Evolutionary conservation across 208 protist genomes (phyloP), one percentile per base, ranked within the genome.

Genomic region (Trypanosoma caninum): DNA sequence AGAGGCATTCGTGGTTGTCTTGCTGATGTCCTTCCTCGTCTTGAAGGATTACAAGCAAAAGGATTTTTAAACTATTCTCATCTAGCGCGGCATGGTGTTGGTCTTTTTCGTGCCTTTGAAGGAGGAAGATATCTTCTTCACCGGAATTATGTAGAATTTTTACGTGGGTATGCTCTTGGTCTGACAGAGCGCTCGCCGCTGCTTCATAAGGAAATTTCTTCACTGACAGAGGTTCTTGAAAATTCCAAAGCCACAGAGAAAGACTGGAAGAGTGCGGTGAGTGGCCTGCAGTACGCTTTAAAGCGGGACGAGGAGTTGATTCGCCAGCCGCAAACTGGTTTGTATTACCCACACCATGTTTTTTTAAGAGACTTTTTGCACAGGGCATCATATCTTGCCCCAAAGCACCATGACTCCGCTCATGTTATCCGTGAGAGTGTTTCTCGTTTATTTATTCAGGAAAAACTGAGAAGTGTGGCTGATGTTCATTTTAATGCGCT

Each of bases 401-500:
- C 48, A 13, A 59, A 30, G 47, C 34, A 53, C 20, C 59, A 69
- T 20, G 82, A 92, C 72, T 82, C 82, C 2, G 84, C 88, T 9
- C 76, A 85, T 51, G 52, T 94, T 28, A 79, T 91, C 55, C 84
- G 80, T 18, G 81, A 94, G 52, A 57, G 59, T 13, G 58, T 94
- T 54, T 64, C 70, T 20, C 80, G 74, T 18, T 56, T 72, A 34
- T 57, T 94, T 23, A 34, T 91, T 37, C 75, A 78, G 35, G 84
- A 94, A 54, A 83, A 80, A 38, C 45, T 94, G 55, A 80, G 76
- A 50, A 76, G 74, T 20, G 66, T 90, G 18, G 73, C 79, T 25
- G 82, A 91, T 35, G 82, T 91, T 48, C 73, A 86, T 69, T 94
- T 91, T 68, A 94, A 94, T 69, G 80, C 84, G 3, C 31, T 84